Evolutionary conservation across 108 stramenopile species (phyloP).

Genomic region (Parietichytrium sp.): DNA sequence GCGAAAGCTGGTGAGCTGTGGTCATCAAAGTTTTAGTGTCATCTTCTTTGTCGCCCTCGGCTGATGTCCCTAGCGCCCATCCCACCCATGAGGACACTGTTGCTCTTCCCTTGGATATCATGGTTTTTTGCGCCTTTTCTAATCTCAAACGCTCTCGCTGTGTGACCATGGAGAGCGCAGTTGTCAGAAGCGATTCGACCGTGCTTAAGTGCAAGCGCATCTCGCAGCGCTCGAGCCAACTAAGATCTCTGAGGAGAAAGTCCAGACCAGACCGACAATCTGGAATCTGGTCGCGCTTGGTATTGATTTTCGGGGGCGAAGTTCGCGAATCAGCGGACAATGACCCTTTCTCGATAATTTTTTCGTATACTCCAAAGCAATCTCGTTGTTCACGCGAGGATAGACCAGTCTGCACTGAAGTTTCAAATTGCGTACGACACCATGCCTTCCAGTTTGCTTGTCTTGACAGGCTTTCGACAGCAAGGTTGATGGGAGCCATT

Average conservation of each 20-base stretch:
- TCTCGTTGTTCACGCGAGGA: neutral
- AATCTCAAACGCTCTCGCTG: neutral
- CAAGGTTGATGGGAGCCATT: neutral
- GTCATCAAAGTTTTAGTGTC: neutral
- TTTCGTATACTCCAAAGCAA: neutral
- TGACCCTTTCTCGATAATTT: conserved; percentile 9
- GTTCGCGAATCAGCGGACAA: neutral
- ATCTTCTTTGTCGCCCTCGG: neutral
- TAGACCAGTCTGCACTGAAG: conserved; percentile 3
- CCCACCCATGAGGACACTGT: neutral
- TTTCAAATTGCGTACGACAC: neutral
- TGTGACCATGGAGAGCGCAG: neutral
- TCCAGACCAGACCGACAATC: neutral
- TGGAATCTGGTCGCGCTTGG: too few relatives aligned
- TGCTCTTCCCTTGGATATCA: neutral
- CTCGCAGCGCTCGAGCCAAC: neutral
- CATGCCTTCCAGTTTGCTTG: conserved; percentile 18
- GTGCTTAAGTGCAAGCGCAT: neutral
- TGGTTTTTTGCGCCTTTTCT: neutral
- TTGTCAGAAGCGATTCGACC: neutral
- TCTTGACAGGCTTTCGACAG: neutral
- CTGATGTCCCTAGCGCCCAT: conserved; percentile 6
- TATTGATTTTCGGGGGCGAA: neutral
- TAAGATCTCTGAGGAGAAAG: neutral
- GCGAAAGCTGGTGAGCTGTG: neutral